A percentile compares a stretch with the other conserved stretches of the same genome.
phyloP scores from a whole-genome alignment of 805 yeast species.

The Starmerella apicola region DNA sequence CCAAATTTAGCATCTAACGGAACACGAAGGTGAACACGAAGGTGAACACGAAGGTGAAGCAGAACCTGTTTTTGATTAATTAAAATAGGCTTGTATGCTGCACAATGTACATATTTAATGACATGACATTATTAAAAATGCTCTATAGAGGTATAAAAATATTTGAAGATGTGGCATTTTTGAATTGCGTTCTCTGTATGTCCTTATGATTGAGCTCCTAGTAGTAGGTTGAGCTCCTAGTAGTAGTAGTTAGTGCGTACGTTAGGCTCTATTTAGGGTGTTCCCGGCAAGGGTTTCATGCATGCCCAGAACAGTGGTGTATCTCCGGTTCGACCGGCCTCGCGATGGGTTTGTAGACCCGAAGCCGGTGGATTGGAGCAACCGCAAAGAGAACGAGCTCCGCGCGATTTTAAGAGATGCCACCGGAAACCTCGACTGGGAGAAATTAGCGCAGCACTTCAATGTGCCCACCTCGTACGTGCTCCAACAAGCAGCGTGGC shows the following conservation, averaged over 20 bases:
- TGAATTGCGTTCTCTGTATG: too few species aligned
- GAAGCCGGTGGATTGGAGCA: conserved; percentile 25
- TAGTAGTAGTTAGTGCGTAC: not conserved
- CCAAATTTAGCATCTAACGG: too few species aligned
- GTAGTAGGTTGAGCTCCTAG: too few species aligned
- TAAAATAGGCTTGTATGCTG: too few species aligned
- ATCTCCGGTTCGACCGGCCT: conserved; percentile 34
- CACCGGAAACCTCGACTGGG: conserved; percentile 27
- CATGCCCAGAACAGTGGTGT: conserved; percentile 27
- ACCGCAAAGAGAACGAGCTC: conserved; percentile 25
- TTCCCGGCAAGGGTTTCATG: not conserved
- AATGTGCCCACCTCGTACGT: conserved; percentile 29
- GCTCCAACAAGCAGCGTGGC: conserved; percentile 34
- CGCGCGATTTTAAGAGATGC: conserved; percentile 29
- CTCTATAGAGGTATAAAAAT: too few species aligned
- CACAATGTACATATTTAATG: not conserved
- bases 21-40: too few species aligned
- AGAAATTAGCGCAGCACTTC: conserved; percentile 27
- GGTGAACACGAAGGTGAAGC: too few species aligned
- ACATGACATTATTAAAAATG: not conserved
- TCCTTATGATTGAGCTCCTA: too few species aligned
- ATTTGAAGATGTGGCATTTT: too few species aligned
- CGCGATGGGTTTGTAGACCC: conserved; percentile 35
- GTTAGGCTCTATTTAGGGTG: not conserved
- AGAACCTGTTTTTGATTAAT: too few species aligned